A percentile compares a stretch with the other conserved stretches of the same genome.
Evolutionary conservation across 768 basidiomycete species (phyloP).

Genomic region (Boletales sp.): DNA sequence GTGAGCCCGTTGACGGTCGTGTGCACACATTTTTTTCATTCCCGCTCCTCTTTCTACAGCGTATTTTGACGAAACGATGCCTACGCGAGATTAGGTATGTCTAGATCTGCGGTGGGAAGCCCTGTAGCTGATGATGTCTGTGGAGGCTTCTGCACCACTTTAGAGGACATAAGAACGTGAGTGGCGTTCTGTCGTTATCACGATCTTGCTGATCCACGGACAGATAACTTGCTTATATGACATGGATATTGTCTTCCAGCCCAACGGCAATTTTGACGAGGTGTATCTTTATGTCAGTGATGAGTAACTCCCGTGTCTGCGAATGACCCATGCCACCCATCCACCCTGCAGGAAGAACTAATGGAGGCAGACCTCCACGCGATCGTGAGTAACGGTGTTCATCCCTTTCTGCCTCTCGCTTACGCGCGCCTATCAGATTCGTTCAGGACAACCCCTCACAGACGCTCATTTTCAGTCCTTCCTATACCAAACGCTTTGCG

Average conservation of each 20-base stretch:
- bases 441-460: slow-evolving; percentile 83
- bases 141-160: slow-evolving; percentile 91
- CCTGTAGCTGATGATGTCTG: slow-evolving; percentile 12
- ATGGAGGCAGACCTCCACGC: slow-evolving; percentile 99
- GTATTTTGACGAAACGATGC: slow-evolving; percentile 95
- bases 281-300: slow-evolving; percentile 83
- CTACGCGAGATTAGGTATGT: slow-evolving; percentile 86
- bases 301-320: background rate
- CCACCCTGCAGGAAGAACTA: slow-evolving; percentile 76
- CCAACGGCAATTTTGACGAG: slow-evolving; percentile 90
- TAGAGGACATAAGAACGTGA: slow-evolving; percentile 96
- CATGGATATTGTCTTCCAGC: slow-evolving; percentile 95
- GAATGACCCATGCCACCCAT: background rate
- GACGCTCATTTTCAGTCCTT: slow-evolving; percentile 95
- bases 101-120: background rate
- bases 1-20: slow-evolving; percentile 33
- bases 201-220: slow-evolving; percentile 8
- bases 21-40: slow-evolving; percentile 11
- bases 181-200: slow-evolving; percentile 20
- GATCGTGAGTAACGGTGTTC: slow-evolving; percentile 56
- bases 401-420: background rate
- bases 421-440: slow-evolving; percentile 47
- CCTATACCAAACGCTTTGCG: slow-evolving; percentile 97
- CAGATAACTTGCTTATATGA: slow-evolving; percentile 97
- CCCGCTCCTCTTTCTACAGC: slow-evolving; percentile 38